Evolutionary conservation across 2,329 filamentous ascomycete genomes (phyloP).

Genomic region (Elsinoe necatrix): DNA sequence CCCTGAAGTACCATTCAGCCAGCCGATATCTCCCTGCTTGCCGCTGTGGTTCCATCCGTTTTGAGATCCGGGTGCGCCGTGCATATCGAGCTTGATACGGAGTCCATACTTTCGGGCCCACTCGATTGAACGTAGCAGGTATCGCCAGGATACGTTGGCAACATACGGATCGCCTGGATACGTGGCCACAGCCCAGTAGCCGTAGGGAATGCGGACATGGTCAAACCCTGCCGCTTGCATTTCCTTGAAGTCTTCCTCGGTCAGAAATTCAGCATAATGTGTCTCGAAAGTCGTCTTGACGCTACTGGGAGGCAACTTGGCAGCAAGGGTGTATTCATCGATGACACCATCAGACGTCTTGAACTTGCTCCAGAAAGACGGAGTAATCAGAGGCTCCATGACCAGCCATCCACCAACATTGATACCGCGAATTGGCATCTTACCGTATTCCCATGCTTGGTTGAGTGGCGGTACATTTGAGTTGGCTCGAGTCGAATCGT

Average conservation of each 20-base stretch:
- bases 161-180: constrained; percentile 86
- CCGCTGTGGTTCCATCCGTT: constrained; percentile 99
- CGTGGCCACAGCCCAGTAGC: constrained; percentile 85
- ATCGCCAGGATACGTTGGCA: constrained; percentile 80
- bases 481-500: constrained; percentile 73
- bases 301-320: constrained; percentile 57
- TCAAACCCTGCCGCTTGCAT: constrained; percentile 85
- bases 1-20: constrained; percentile 87
- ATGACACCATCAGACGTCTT: constrained; percentile 55
- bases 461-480: constrained; percentile 69
- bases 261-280: constrained; percentile 86
- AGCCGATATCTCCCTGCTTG: constrained; percentile 67
- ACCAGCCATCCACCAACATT: constrained; percentile 93
- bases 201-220: constrained; percentile 91
- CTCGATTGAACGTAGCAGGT: constrained; percentile 85
- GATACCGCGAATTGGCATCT: constrained; percentile 74
- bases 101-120: constrained; percentile 88
- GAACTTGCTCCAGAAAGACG: constrained; percentile 73
- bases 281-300: constrained; percentile 65
- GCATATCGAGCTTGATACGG: constrained; percentile 85
- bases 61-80: constrained; percentile 84
- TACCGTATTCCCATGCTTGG: constrained; percentile 68
- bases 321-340: constrained; percentile 77
- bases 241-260: constrained; percentile 70
- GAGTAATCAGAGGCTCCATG: constrained; percentile 90